Conservation (phyloP, 1,284 basidiomycete genomes). For the Rhodotorula sp. region DNA sequence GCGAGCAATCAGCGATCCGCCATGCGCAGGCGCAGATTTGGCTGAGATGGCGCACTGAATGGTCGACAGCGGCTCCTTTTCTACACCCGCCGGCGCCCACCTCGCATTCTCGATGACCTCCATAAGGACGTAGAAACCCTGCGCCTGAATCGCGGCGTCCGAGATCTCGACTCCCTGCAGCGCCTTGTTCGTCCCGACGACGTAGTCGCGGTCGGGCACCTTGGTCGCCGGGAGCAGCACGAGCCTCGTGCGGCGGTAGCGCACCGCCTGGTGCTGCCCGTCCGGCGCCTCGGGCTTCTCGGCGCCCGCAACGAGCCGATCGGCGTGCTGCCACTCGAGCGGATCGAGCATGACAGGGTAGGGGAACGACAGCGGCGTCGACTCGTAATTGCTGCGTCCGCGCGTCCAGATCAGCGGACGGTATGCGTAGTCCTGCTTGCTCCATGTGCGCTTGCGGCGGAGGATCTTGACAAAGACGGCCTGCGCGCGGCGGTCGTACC, state of each 20-base stretch:
- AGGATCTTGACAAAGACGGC: slow-evolving; percentile 85
- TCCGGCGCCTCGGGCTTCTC: slow-evolving; percentile 41
- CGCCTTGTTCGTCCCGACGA: slow-evolving; percentile 67
- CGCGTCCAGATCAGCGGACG: slow-evolving; percentile 89
- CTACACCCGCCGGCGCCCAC: slow-evolving; percentile 68
- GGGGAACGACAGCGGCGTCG: slow-evolving; percentile 55
- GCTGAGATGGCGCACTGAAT: slow-evolving; percentile 51
- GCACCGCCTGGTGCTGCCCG: slow-evolving; percentile 32
- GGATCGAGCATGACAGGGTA: slow-evolving; percentile 43
- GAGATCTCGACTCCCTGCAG: slow-evolving; percentile 38
- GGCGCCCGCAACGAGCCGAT: slow-evolving; percentile 51
- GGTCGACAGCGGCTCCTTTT: slow-evolving; percentile 51
- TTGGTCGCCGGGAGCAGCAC: slow-evolving; percentile 83
- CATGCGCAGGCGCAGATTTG: slow-evolving; percentile 66
- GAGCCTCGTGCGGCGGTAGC: slow-evolving; percentile 95
- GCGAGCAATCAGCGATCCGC: background rate
- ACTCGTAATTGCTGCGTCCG: slow-evolving; percentile 75
- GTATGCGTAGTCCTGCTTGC: slow-evolving; percentile 68
- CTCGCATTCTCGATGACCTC: slow-evolving; percentile 61
- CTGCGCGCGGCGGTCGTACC: slow-evolving; percentile 73
- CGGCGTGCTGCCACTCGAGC: slow-evolving; percentile 52
- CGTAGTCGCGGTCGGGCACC: slow-evolving; percentile 58
- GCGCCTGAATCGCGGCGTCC: slow-evolving; percentile 34
- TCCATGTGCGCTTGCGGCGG: slow-evolving; percentile 69
- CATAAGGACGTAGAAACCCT: slow-evolving; percentile 34